These are phyloP conservation scores for Xylaria sp. DNA, from an alignment of 2,329 filamentous ascomycete species.

Conservation along the genomic window DNA sequence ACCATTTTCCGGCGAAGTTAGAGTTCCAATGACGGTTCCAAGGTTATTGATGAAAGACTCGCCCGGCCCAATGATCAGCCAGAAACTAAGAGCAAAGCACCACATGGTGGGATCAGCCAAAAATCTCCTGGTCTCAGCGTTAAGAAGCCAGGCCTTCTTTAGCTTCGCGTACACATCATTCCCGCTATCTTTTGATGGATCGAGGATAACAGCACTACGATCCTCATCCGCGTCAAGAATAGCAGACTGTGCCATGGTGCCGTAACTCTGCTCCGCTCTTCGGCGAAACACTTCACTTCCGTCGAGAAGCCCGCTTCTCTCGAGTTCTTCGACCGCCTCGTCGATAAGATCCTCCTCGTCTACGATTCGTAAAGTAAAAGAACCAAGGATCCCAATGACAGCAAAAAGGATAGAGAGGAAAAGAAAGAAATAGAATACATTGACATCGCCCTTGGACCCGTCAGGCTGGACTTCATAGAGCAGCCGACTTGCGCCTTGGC, in stretches of 20 bases:
- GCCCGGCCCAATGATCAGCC: constrained; percentile 92
- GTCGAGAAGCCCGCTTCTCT: constrained; percentile 84
- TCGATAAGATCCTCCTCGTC: constrained; percentile 90
- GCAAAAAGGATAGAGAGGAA: constrained; percentile 82
- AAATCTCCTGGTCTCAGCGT: constrained; percentile 88
- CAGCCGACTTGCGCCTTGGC: constrained; percentile 83
- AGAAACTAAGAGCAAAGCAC: constrained; percentile 90
- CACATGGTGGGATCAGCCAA: constrained; percentile 93
- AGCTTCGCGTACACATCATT: constrained; percentile 62
- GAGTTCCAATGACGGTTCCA: constrained; percentile 89
- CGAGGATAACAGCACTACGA: constrained; percentile 54
- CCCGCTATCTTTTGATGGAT: constrained; percentile 52
- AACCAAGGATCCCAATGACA: constrained; percentile 76
- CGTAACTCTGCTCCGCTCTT: constrained; percentile 68
- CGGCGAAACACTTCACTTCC: constrained; percentile 78
- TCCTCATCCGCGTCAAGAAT: constrained; percentile 52
- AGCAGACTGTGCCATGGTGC: constrained; percentile 63
- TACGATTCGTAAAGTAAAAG: constrained; percentile 79
- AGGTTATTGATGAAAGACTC: constrained; percentile 98
- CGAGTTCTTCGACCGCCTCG: constrained; percentile 89
- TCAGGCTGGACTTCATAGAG: constrained; percentile 76
- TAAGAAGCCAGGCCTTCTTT: constrained; percentile 91
- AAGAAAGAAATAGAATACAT: constrained; percentile 88
- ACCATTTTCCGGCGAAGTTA: constrained; percentile 70
- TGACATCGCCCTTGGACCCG: constrained; percentile 70